Percentiles rank a stretch among this genome's conserved stretches.
phyloP scores from a whole-genome alignment of 2,329 filamentous ascomycete species.

The Mollisia scopiformis region DNA sequence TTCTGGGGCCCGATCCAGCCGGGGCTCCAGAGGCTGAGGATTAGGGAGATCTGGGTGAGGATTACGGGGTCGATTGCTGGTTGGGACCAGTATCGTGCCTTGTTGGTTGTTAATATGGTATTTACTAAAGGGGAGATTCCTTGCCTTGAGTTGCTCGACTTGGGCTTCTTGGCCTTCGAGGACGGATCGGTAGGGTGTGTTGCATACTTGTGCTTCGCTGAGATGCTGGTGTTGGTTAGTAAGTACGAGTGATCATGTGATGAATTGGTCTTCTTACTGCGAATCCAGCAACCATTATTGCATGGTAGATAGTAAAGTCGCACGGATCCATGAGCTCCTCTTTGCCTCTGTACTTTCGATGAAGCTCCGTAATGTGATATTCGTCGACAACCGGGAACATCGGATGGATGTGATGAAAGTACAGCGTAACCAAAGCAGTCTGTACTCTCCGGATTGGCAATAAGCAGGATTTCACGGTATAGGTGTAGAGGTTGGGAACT shows the following conservation, averaged over 20 bases:
- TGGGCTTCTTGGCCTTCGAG: slow-evolving; percentile 18
- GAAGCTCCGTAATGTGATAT: slow-evolving; percentile 9
- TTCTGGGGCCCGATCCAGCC: slow-evolving; percentile 15
- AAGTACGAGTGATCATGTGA: neutral
- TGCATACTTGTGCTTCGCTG: slow-evolving; percentile 14
- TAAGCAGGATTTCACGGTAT: slow-evolving; percentile 7
- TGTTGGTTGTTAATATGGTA: neutral
- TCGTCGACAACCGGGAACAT: slow-evolving; percentile 22
- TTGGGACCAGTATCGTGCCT: slow-evolving; percentile 20
- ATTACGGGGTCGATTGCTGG: slow-evolving; percentile 10
- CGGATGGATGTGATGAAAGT: slow-evolving; percentile 19
- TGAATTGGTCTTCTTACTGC: slow-evolving; percentile 1
- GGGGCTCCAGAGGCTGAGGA: slow-evolving; percentile 15
- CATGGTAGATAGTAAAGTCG: slow-evolving; percentile 19
- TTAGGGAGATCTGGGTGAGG: slow-evolving; percentile 18
- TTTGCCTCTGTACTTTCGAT: slow-evolving; percentile 16
- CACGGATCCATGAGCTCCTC: slow-evolving; percentile 16
- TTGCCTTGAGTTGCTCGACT: slow-evolving; percentile 14
- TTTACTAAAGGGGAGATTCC: neutral
- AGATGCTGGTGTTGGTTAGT: slow-evolving; percentile 10
- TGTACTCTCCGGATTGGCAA: slow-evolving; percentile 17
- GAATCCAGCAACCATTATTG: slow-evolving; percentile 17
- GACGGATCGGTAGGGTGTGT: slow-evolving; percentile 16
- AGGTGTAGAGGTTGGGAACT: slow-evolving; percentile 12
- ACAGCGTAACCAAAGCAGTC: slow-evolving; percentile 14